Base-by-base conservation (phyloP, 2,329 filamentous ascomycete species). In the Fusarium circinatum region DNA sequence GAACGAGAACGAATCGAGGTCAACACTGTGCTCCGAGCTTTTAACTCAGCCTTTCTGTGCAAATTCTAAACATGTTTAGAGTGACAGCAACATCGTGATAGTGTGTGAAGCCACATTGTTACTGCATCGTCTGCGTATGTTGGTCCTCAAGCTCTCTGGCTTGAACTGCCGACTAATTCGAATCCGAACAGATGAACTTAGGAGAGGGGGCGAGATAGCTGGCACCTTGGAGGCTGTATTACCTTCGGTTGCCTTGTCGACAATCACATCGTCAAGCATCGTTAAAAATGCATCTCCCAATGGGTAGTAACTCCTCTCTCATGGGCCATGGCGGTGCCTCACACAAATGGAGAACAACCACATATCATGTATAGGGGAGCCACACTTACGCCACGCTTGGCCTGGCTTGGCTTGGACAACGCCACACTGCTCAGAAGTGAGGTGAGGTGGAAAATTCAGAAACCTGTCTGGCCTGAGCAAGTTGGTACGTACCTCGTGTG, bases 401-500 rank as follows among this genome's bases (percentile, higher is more conserved):
- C 24, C n/a, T 12, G 28, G 39, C n/a, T 38, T n/a, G 12, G 36
- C 24, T 22, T 12, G 28, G 48, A 24, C 17, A 65, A 36, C 60
- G 64, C 65, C 66, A 70, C 65, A 14, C 51, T 18, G 28, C 30
- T 39, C 13, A n/a, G 41, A 48, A 22, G 26, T 48, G 45, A 22
- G 20, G 26, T 48, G 20, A 22, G 20, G 45, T 22, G 45, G 45
- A 51, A 62, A 41, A 24, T 6, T 28, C n/a, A 36, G 17, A 51
- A 39, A 42, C 48, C 48, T 30, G 30, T 30, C 30, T 36, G n/a
- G 45, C n/a, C 32, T 36, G n/a, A 11, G 11, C 44, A 11, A n/a
- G 20, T 51, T 49, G 26, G 32, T 69, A 69, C 65, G 51, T 64
- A 61, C 57, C 60, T 58, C 44, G 41, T 41, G 58, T 48, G 24